A percentile compares a stretch with the other conserved stretches of the same genome.
These are phyloP conservation scores for Sideroxylon spinosum DNA, from an alignment of 179 eudicot species.

Conservation along the genomic window DNA sequence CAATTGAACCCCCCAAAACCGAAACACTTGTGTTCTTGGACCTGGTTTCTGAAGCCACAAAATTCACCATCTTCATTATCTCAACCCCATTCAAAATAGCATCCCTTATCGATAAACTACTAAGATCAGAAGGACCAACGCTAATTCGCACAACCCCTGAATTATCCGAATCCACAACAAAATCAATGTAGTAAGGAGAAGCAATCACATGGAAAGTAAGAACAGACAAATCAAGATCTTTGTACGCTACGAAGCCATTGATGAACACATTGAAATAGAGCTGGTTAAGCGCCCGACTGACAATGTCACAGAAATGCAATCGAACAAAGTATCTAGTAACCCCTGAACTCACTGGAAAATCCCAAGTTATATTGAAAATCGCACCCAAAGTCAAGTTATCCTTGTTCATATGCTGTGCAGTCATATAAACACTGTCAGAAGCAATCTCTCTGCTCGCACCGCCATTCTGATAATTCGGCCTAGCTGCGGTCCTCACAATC, in stretches of 20 bases:
- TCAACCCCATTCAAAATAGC: slow-evolving; percentile 81
- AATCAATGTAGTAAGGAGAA: slow-evolving; percentile 43
- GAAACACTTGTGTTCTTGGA: slow-evolving; percentile 27
- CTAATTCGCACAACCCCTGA: slow-evolving; percentile 52
- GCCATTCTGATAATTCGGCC: slow-evolving; percentile 39
- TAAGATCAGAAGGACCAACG: slow-evolving; percentile 67
- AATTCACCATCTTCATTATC: slow-evolving; percentile 62
- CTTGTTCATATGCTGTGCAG: slow-evolving; percentile 64
- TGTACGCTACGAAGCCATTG: slow-evolving; percentile 52
- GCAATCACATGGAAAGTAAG: slow-evolving; percentile 38
- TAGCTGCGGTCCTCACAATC: slow-evolving; percentile 27
- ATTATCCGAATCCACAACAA: slow-evolving; percentile 40
- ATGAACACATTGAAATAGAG: slow-evolving; percentile 66
- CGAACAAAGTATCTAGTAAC: slow-evolving; percentile 48
- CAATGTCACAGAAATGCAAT: slow-evolving; percentile 40
- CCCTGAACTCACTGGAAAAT: slow-evolving; percentile 47
- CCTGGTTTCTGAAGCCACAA: slow-evolving; percentile 14
- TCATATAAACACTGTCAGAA: slow-evolving; percentile 50
- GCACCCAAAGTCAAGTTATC: slow-evolving; percentile 28
- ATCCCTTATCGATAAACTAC: slow-evolving; percentile 45
- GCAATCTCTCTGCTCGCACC: slow-evolving; percentile 33
- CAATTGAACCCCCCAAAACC: slow-evolving; percentile 39
- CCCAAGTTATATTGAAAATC: slow-evolving; percentile 64
- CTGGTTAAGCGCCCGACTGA: slow-evolving; percentile 49
- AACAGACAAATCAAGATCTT: slow-evolving; percentile 62